Base-by-base conservation (phyloP, 306 rosid species). In the Pueraria montana region DNA sequence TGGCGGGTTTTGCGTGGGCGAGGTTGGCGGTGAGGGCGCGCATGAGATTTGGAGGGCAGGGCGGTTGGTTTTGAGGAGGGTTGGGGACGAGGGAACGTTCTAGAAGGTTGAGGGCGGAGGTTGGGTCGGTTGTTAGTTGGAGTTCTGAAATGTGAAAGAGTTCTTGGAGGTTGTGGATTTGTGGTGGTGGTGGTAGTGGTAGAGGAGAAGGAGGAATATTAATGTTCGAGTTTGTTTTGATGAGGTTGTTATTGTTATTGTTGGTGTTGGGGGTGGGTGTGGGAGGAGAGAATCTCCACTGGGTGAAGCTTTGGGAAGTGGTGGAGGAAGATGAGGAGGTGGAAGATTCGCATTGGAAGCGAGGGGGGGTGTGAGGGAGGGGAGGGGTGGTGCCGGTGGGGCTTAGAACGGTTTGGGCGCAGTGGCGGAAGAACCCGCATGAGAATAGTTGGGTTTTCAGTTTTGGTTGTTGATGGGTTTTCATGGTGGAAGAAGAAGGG, bases 261-360 rank as follows among this genome's bases (percentile, higher is more conserved):
- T 45, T 82, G 80, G 55, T 82, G 81, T 58, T 43, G 1, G 64
- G 78, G 73, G 58, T 55, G 0, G 91, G 72, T 21, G 85, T 36
- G 87, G 93, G 88, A 20, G 91, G 94, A 21, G 95, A 87, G 90
- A 95, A 93, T 16, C 85, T 87, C 98, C 98, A 95, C 26, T 93
- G 98, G 0, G 98, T 95, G 91, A 93, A 95, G 90, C 98, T 95
- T 70, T 94, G 98, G 13, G 98, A 94, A 23, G 97, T 86, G 56
- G 97, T 84, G 52, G 98, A 89, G 16, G 95, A 89, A 11, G 92
- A 87, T 3, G 92, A 89, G 11, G 92, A 91, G 58, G 93, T 89
- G 58, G 91, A 91, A 20, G 93, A 89, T 20, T 87, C 94, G 27
- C 93, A 86, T 63, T 88, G 86, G 3, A 74, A 68, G 6, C 32